phyloP scores from a whole-genome alignment of 2,329 filamentous ascomycete species.

The Pseudogymnoascus sp. region DNA sequence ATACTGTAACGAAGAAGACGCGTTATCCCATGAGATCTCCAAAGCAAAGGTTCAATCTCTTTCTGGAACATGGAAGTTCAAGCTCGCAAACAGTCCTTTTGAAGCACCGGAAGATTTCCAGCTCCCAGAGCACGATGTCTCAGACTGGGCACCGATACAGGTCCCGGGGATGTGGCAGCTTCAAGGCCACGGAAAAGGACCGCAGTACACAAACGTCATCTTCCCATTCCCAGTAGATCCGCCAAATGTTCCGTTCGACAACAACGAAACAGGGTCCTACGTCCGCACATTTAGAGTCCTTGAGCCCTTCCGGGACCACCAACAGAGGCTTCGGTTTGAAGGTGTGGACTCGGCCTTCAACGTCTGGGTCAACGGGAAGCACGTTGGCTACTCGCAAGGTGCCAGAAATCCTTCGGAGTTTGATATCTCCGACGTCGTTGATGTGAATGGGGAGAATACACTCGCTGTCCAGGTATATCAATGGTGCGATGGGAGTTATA shows the following conservation, averaged over 20 bases:
- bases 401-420: conserved; percentile 50
- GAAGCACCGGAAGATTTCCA: conserved; percentile 20
- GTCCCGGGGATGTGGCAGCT: conserved; percentile 50
- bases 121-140: conserved; percentile 19
- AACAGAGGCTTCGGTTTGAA: conserved; percentile 47
- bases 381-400: conserved; percentile 49
- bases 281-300: conserved; percentile 40
- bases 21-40: conserved; percentile 34
- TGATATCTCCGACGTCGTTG: conserved; percentile 40
- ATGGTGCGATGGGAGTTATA: conserved; percentile 48
- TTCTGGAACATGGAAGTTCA: conserved; percentile 25
- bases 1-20: conserved; percentile 41
- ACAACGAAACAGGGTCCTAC: conserved; percentile 48
- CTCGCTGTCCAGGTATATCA: conserved; percentile 48
- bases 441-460: conserved; percentile 16
- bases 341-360: conserved; percentile 51
- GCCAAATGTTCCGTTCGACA: conserved; percentile 41
- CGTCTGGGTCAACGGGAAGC: conserved; percentile 46
- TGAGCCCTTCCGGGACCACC: conserved; percentile 30
- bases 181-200: conserved; percentile 46
- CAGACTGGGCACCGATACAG: conserved; percentile 38
- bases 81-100: conserved; percentile 21
- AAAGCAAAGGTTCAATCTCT: conserved; percentile 32
- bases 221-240: conserved; percentile 47
- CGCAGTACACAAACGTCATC: conserved; percentile 44